These are phyloP conservation scores for Suillus fuscotomentosus DNA, from an alignment of 768 basidiomycete species.

Conservation along the genomic window DNA sequence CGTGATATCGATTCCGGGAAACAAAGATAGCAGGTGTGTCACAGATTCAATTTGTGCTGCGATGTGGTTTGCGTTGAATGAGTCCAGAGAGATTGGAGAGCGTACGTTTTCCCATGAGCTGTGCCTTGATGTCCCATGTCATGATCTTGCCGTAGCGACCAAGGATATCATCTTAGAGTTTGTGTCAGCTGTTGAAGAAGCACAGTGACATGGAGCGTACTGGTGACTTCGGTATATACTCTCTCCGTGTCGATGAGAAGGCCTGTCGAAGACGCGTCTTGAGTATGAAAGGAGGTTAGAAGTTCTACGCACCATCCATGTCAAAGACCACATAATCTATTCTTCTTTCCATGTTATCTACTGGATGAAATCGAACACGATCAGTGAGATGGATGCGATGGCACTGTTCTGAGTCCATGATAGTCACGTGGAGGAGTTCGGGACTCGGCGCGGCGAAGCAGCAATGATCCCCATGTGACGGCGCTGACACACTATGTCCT, in stretches of 20 bases:
- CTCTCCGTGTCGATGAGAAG: conserved; percentile 75
- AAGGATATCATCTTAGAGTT: conserved; percentile 62
- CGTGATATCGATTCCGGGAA: conserved; percentile 68
- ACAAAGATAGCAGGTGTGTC: conserved; percentile 70
- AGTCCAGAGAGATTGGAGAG: background rate
- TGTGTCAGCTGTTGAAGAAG: background rate
- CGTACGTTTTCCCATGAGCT: conserved; percentile 83
- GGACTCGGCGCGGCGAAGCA: background rate
- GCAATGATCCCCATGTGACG: background rate
- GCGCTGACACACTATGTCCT: background rate
- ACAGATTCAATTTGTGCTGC: conserved; percentile 66
- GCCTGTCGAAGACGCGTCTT: conserved; percentile 37
- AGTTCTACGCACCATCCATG: conserved; percentile 55
- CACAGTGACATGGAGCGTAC: conserved; percentile 38
- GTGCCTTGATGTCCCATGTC: conserved; percentile 90
- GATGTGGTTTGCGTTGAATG: background rate
- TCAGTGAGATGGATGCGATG: background rate
- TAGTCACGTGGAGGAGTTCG: background rate
- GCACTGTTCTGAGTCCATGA: background rate
- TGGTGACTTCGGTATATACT: conserved; percentile 77
- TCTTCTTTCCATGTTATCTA: conserved; percentile 7
- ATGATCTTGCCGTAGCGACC: conserved; percentile 69
- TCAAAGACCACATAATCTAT: conserved; percentile 71
- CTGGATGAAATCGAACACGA: background rate
- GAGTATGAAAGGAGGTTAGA: background rate